These are phyloP conservation scores for Hypsizygus marmoreus DNA, from an alignment of 768 basidiomycete genomes.

Conservation along the genomic window DNA sequence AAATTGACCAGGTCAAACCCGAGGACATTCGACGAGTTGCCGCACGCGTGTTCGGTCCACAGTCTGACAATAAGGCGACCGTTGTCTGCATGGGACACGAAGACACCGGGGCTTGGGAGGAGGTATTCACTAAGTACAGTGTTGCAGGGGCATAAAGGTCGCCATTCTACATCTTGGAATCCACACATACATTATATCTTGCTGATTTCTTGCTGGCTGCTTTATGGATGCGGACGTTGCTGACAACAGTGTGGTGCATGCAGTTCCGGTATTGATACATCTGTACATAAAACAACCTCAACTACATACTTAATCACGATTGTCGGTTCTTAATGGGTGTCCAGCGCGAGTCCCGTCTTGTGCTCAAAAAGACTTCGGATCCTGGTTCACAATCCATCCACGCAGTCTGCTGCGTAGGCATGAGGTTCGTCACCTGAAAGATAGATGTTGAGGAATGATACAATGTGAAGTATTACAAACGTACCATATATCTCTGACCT, in stretches of 20 bases:
- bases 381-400: conserved; percentile 68
- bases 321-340: conserved; percentile 33
- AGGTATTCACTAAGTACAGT: conserved; percentile 70
- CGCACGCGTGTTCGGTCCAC: conserved; percentile 67
- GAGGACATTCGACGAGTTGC: conserved; percentile 78
- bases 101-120: conserved; percentile 68
- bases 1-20: conserved; percentile 75
- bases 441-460: not conserved
- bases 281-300: conserved; percentile 3
- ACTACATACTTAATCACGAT: conserved; percentile 6
- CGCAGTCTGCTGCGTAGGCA: conserved; percentile 64
- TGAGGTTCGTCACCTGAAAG: conserved; percentile 61
- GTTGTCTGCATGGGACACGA: conserved; percentile 84
- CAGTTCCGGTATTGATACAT: conserved; percentile 7
- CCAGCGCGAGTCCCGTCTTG: conserved; percentile 69
- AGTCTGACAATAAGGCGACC: conserved; percentile 67
- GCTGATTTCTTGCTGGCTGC: not conserved
- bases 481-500: conserved; percentile 70
- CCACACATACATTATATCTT: conserved; percentile 6
- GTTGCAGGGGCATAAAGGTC: conserved; percentile 37
- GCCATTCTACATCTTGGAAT: too few species aligned
- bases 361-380: conserved; percentile 72
- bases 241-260: not conserved
- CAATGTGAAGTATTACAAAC: conserved; percentile 24
- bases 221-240: not conserved